Evolutionary conservation across 495 filamentous ascomycete genomes (phyloP), one percentile per base, ranked within the genome.

Genomic region (Monascus purpureus): DNA sequence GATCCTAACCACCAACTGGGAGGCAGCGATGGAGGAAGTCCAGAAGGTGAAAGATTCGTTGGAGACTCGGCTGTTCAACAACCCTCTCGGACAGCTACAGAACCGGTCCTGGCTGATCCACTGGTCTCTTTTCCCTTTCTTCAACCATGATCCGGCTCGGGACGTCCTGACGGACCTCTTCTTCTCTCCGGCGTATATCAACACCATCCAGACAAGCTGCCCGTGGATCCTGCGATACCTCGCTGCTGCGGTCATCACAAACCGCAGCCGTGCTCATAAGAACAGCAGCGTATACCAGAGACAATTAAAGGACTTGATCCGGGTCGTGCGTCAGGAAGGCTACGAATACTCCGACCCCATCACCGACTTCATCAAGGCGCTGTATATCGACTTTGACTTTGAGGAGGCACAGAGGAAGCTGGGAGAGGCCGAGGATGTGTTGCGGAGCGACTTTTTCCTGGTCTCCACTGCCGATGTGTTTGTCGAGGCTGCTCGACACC

Each of bases 51-150:
- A 90, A 62, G 90, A 97, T 50, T 68, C 65, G 33, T 94, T 95
- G 55, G 88, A 97, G 51, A 75, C 70, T 20, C 78, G 82, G 52
- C 73, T 96, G 29, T 92, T 93, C 72, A 87, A 80, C 70, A 93
- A 92, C 68, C 84, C 92, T 8, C 68, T 95, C 33, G 86, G 77
- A 17, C 90, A 97, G 60, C 79, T 97, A 17, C 74, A 82, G 48
- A 86, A 93, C 65, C 83, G 92, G 38, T 88, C 85, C 18, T 92
- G 87, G 83, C 70, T 97, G 45, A 81, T 94, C 50, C 92, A 96
- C 77, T 97, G 90, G 90, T 76, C 80, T 25, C 73, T 97, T 36
- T 97, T 96, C 73, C 90, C 92, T 34, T 88, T 94, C 68, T 97
- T 96, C 74, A 94, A 95, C 70, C 76, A 87, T 61, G 87, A 93